Percentiles rank a stretch among this genome's conserved stretches.
These are phyloP conservation scores for Trichosanthes cucumerina DNA, from an alignment of 306 rosid genomes.

Conservation along the genomic window DNA sequence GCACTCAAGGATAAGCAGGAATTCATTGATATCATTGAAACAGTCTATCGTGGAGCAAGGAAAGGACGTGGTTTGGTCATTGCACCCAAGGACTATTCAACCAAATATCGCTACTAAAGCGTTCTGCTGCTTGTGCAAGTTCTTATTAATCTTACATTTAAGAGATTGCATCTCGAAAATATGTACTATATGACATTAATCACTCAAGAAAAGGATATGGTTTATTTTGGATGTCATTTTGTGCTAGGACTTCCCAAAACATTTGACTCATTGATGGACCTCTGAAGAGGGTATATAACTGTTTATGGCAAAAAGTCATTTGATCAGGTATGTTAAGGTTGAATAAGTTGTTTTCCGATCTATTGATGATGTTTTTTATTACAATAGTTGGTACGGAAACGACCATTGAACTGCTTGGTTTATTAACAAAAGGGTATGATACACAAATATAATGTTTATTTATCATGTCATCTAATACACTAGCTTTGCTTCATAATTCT, in stretches of 20 bases:
- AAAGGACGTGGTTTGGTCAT: conserved; percentile 90
- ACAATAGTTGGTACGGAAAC: not conserved
- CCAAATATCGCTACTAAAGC: conserved; percentile 81
- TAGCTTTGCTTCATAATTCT: not conserved
- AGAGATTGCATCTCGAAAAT: not conserved
- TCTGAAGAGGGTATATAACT: not conserved
- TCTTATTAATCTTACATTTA: not conserved
- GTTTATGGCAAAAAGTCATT: not conserved
- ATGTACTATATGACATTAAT: not conserved
- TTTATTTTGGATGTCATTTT: not conserved
- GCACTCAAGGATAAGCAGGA: conserved; percentile 97
- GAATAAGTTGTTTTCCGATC: not conserved
- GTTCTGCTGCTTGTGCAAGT: not conserved
- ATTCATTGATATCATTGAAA: conserved; percentile 82
- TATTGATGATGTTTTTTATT: not conserved
- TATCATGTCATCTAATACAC: not conserved
- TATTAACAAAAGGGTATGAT: not conserved
- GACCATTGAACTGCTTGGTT: not conserved
- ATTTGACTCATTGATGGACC: not conserved
- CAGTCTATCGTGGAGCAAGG: conserved; percentile 79
- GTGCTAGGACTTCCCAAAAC: not conserved
- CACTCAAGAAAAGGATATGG: not conserved
- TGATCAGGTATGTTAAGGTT: not conserved
- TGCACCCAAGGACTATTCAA: conserved; percentile 93
- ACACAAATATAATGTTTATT: not conserved